Conservation (phyloP, 164 flowering plant species). For the Vitis cinerea region DNA sequence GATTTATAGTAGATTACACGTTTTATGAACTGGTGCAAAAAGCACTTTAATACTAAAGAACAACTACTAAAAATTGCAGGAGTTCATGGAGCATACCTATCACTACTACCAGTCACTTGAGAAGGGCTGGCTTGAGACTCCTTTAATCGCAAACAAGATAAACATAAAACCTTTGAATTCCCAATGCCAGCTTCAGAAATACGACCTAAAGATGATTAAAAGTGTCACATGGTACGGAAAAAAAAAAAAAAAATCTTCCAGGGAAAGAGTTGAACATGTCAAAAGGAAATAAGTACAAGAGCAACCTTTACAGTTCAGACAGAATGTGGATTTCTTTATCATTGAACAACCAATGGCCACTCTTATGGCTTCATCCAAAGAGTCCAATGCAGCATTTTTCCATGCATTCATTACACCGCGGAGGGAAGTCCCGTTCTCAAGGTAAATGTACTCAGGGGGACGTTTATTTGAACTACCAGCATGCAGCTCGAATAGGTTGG, state of each 20-base stretch:
- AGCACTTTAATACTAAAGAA: neutral
- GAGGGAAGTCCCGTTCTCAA: constrained; percentile 71
- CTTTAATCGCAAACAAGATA: constrained; percentile 34
- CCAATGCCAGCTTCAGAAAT: constrained; percentile 25
- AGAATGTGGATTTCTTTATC: constrained; percentile 21
- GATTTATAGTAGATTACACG: no score
- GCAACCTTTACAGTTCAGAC: constrained; percentile 58
- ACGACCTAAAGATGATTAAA: constrained; percentile 28
- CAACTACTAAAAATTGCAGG: neutral
- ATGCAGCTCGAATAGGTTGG: constrained; percentile 66
- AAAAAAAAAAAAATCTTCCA: no score
- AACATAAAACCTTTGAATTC: constrained; percentile 29
- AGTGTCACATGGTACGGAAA: neutral
- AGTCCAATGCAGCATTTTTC: constrained; percentile 38
- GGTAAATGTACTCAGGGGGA: constrained; percentile 61
- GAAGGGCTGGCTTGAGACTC: constrained; percentile 20
- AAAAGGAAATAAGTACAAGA: neutral
- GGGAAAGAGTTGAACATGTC: neutral
- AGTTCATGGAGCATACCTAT: constrained; percentile 27
- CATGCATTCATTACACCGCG: constrained; percentile 66
- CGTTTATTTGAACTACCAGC: constrained; percentile 75
- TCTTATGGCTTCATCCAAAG: constrained; percentile 41
- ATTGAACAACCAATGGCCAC: constrained; percentile 33
- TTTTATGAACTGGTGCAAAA: neutral
- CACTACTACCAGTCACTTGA: constrained; percentile 5